These are phyloP conservation scores for Zasmidium citrigriseum DNA, from an alignment of 2,329 filamentous ascomycete genomes.

Conservation along the genomic window DNA sequence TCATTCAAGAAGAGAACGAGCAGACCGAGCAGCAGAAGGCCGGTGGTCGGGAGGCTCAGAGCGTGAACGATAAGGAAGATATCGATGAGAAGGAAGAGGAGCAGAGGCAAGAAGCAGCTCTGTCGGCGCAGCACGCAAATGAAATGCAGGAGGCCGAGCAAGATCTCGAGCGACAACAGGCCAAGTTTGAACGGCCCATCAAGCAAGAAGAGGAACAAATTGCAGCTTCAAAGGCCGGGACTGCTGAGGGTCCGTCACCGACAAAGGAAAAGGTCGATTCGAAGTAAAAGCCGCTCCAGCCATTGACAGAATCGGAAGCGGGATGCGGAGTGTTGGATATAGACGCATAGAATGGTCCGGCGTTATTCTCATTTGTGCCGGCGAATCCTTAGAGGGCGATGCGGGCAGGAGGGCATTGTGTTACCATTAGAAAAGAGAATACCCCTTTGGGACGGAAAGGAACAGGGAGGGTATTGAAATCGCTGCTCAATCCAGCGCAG, in stretches of 20 bases:
- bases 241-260: not conserved
- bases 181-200: constrained; percentile 11
- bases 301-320: no score
- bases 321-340: not conserved
- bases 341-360: constrained; percentile 3
- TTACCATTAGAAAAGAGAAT: not conserved
- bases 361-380: not conserved
- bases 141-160: constrained; percentile 28
- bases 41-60: constrained; percentile 56
- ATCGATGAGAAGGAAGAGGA: constrained; percentile 88
- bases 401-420: not conserved
- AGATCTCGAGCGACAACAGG: constrained; percentile 25
- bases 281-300: constrained; percentile 1
- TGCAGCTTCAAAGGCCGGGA: not conserved
- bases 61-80: constrained; percentile 75
- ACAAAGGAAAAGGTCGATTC: not conserved
- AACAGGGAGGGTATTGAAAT: not conserved
- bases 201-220: not conserved
- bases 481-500: not conserved
- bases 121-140: constrained; percentile 20
- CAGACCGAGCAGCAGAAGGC: constrained; percentile 81
- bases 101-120: constrained; percentile 29
- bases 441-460: not conserved
- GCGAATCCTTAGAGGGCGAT: not conserved
- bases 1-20: constrained; percentile 95